A percentile compares a stretch with the other conserved stretches of the same genome.
These are phyloP conservation scores for Arthromyces matolae DNA, from an alignment of 768 basidiomycete genomes.

Conservation along the genomic window DNA sequence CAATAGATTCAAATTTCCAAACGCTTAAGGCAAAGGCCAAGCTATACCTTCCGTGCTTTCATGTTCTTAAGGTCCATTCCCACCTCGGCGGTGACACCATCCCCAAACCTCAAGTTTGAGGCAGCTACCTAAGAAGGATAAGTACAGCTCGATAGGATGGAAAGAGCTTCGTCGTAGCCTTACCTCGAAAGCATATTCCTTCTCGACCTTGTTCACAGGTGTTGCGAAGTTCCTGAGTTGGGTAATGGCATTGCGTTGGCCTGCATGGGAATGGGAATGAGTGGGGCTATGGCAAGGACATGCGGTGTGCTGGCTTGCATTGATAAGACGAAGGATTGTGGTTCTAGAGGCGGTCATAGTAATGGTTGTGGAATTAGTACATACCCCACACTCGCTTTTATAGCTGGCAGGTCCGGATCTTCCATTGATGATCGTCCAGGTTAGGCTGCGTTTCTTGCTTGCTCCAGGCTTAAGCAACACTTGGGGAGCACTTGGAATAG, in stretches of 20 bases:
- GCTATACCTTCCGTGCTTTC: conserved; percentile 75
- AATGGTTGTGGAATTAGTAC: no score
- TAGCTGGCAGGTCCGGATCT: no score
- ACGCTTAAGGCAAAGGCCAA: background rate
- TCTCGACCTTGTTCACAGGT: conserved; percentile 66
- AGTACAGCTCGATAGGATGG: background rate
- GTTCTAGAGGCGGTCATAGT: conserved; percentile 56
- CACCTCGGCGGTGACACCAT: conserved; percentile 85
- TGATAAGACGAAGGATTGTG: conserved; percentile 70
- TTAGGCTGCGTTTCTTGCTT: no score
- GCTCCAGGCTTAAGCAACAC: no score
- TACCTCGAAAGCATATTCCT: conserved; percentile 92
- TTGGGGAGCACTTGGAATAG: no score
- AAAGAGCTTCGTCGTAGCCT: conserved; percentile 10
- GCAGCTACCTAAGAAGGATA: conserved; percentile 62
- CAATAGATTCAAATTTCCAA: background rate
- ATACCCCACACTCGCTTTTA: conserved; percentile 6
- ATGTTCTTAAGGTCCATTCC: conserved; percentile 95
- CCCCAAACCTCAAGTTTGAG: conserved; percentile 83
- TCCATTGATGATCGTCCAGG: no score
- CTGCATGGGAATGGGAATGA: conserved; percentile 37
- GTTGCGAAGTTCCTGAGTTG: conserved; percentile 75
- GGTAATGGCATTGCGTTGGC: conserved; percentile 45
- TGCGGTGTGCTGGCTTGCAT: conserved; percentile 63
- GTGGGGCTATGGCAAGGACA: conserved; percentile 81